phyloP scores from a whole-genome alignment of 345 rosid species.

The Boechera stricta region DNA sequence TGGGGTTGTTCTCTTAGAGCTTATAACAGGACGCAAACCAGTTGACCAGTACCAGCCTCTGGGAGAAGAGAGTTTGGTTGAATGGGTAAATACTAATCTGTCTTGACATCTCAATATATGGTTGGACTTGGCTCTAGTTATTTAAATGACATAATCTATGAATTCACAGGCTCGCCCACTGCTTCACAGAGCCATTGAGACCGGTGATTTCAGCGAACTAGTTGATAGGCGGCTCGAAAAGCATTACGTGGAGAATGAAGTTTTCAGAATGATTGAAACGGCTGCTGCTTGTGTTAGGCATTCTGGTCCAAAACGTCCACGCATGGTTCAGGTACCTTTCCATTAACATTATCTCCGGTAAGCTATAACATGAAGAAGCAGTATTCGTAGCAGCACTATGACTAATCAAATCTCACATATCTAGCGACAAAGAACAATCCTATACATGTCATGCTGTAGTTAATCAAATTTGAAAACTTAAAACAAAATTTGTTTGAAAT shows the following conservation, averaged over 20 bases:
- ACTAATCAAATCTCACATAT: not conserved
- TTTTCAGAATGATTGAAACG: slow-evolving; percentile 84
- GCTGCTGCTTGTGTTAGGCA: slow-evolving; percentile 98
- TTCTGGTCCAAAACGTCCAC: slow-evolving; percentile 88
- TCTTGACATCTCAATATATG: not conserved
- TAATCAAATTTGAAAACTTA: not conserved
- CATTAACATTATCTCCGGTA: not conserved
- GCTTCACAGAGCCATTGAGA: slow-evolving; percentile 73
- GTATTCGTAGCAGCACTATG: not conserved
- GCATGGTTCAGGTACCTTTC: slow-evolving; percentile 78
- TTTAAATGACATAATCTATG: not conserved
- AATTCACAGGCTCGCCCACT: slow-evolving; percentile 76
- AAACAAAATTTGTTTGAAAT: slow-evolving; percentile 7
- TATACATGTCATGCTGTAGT: not conserved
- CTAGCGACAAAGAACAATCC: not conserved
- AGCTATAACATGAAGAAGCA: not conserved
- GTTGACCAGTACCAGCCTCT: slow-evolving; percentile 79
- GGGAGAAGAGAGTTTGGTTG: slow-evolving; percentile 98
- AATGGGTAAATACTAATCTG: slow-evolving; percentile 64
- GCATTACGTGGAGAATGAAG: slow-evolving; percentile 71
- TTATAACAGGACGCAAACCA: slow-evolving; percentile 93
- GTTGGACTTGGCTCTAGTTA: slow-evolving; percentile 6
- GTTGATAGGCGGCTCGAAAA: slow-evolving; percentile 78
- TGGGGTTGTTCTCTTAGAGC: slow-evolving; percentile 96
- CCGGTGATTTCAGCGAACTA: slow-evolving; percentile 65